Evolutionary conservation across 2,329 filamentous ascomycete species (phyloP).

Genomic region (Xylariaceae sp.): DNA sequence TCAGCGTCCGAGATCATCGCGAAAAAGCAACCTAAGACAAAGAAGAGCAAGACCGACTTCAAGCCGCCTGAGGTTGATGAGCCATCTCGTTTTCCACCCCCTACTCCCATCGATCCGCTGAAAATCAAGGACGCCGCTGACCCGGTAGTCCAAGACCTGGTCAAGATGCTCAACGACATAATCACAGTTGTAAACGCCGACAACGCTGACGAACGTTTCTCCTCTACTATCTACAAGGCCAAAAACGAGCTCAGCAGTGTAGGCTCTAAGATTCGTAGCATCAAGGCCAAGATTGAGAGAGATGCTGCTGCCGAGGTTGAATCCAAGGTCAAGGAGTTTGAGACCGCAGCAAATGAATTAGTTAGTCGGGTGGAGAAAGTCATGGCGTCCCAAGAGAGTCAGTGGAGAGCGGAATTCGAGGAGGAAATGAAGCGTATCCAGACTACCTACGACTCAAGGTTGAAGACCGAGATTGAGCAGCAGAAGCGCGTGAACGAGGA

Average conservation of each 20-base stretch:
- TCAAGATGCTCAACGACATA: conserved; percentile 94
- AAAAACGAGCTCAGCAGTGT: conserved; percentile 83
- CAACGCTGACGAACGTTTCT: conserved; percentile 77
- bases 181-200: conserved; percentile 93
- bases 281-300: conserved; percentile 73
- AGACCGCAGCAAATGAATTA: conserved; percentile 85
- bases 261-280: conserved; percentile 74
- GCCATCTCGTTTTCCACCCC: conserved; percentile 66
- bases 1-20: conserved; percentile 16
- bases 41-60: conserved; percentile 45
- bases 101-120: conserved; percentile 78
- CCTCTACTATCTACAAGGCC: conserved; percentile 78
- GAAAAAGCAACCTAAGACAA: conserved; percentile 13
- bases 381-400: conserved; percentile 78
- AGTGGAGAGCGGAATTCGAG: conserved; percentile 88
- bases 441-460: conserved; percentile 77
- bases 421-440: conserved; percentile 82
- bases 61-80: conserved; percentile 69
- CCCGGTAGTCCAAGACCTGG: conserved; percentile 88
- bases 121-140: conserved; percentile 78
- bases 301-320: conserved; percentile 78
- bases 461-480: conserved; percentile 78
- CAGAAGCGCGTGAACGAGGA: conserved; percentile 82
- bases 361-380: conserved; percentile 84
- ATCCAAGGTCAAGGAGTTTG: conserved; percentile 77